Evolutionary conservation across 805 yeast species (phyloP).

Genomic region (Myxozyma kluyveri): DNA sequence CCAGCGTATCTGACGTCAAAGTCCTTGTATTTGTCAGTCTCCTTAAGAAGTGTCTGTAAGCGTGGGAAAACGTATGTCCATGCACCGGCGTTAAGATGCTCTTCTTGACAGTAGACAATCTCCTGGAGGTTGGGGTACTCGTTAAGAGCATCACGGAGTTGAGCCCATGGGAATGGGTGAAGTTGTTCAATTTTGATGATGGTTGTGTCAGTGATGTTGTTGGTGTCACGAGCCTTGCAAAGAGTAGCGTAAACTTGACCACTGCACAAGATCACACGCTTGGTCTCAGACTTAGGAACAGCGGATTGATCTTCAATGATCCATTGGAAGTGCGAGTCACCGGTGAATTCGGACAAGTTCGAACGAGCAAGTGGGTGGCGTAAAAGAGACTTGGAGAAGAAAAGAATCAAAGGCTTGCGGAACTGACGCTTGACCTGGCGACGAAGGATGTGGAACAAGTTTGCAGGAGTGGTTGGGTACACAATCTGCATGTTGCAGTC

Average conservation of each 20-base stretch:
- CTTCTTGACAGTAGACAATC: conserved; percentile 97
- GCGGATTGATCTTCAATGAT: conserved; percentile 86
- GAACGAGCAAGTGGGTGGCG: conserved; percentile 98
- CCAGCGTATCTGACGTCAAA: conserved; percentile 79
- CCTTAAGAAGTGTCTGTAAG: conserved; percentile 67
- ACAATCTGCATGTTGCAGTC: conserved; percentile 98
- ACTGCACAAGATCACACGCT: conserved; percentile 75
- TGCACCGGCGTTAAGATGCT: conserved; percentile 95
- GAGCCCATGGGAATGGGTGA: conserved; percentile 99
- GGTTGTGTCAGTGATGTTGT: conserved; percentile 80
- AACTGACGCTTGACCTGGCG: conserved; percentile 99
- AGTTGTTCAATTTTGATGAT: conserved; percentile 86
- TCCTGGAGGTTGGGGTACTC: conserved; percentile 80
- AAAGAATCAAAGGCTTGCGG: conserved; percentile 73
- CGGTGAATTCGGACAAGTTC: conserved; percentile 74
- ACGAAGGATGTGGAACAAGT: conserved; percentile 92
- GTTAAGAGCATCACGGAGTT: conserved; percentile 77
- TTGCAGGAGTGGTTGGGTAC: conserved; percentile 97
- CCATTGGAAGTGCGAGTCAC: conserved; percentile 92
- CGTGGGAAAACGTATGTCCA: conserved; percentile 83
- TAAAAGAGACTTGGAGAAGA: conserved; percentile 90
- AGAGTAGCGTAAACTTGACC: conserved; percentile 96
- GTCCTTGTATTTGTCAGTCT: conserved; percentile 66
- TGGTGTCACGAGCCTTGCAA: conserved; percentile 78
- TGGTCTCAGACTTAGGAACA: conserved; percentile 74